Base-by-base conservation (phyloP, 805 yeast species). In the Pichia occidentalis region DNA sequence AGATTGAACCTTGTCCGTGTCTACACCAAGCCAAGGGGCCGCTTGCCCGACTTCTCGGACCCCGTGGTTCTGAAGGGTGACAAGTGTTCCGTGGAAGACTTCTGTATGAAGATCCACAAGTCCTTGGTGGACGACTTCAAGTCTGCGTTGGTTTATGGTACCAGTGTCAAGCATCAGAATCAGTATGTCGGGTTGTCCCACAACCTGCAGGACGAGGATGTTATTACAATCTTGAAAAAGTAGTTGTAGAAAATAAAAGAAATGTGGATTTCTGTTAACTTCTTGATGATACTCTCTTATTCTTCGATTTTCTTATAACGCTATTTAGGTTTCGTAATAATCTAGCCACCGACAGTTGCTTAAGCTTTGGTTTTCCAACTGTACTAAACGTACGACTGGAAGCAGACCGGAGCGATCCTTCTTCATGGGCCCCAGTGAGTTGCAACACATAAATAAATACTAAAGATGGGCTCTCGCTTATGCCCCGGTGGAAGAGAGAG, bases 161-260 rank as follows among this genome's bases (percentile, higher is more conserved):
- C 83, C 22, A 83, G 95, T 58, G 97, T 90, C 37, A 92, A 92
- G 67, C 98, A 92, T 61, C 97, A 90, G 63, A 97, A 97, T 12
- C 98, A 92, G 65, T 77, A 80, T 49, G 97, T 90, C 32, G 98
- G 98, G 21, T 69, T 92, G 49, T 61, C 72, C 32, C 98, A 92
- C 65, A 68, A 61, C 10, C 68, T 92, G 51, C 83, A 80, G 63
- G 99, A 92, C 63, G 99, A 92, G 64, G 99, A 92, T 63, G 98
- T 92, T 23, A 95, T 92, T 36, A 90, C 98, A 14, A 85, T 88
- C 51, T 72, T 88, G 64, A 88, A 88, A 67, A 81, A 85, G 43
- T 56, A 46, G n/a, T n/a, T n/a, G n/a, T n/a, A n/a, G n/a, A n/a
- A n/a, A n/a, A n/a, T n/a, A n/a, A n/a, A n/a, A n/a, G 42, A 44